A percentile compares a stretch with the other conserved stretches of the same genome.
Evolutionary conservation across 805 yeast genomes (phyloP).

Genomic region (Starmerella vaccinii): DNA sequence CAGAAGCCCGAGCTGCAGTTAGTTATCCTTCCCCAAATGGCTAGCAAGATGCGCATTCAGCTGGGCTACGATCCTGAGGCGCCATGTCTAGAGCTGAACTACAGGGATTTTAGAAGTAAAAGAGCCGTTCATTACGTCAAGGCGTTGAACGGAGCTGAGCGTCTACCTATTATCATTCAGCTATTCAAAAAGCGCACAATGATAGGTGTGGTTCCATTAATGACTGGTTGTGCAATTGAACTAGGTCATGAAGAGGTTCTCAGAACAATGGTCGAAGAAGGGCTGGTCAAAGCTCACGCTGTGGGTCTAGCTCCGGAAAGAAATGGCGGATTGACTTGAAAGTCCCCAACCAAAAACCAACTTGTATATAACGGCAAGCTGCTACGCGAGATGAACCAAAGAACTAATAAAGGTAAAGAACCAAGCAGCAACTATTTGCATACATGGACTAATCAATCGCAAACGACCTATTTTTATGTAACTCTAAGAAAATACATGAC

Average conservation of each 20-base stretch:
- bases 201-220: conserved; percentile 16
- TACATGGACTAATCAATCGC: too few relatives aligned
- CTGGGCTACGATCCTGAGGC: conserved; percentile 12
- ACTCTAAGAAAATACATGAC: background rate
- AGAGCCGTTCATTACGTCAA: conserved; percentile 17
- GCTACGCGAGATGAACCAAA: too few relatives aligned
- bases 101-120: conserved; percentile 18
- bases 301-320: background rate
- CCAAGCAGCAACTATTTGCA: too few relatives aligned
- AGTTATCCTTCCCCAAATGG: conserved; percentile 26
- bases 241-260: conserved; percentile 7
- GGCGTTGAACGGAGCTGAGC: conserved; percentile 19
- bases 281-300: background rate
- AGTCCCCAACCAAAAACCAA: too few relatives aligned
- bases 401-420: too few relatives aligned
- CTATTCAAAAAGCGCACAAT: conserved; percentile 16
- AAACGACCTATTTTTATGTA: too few relatives aligned
- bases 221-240: conserved; percentile 19
- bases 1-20: conserved; percentile 4
- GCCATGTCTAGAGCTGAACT: conserved; percentile 19
- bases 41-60: conserved; percentile 15
- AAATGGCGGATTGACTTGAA: too few relatives aligned
- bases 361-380: too few relatives aligned
- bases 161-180: conserved; percentile 7
- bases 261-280: conserved; percentile 2